These are phyloP conservation scores for Entonaema liquescens DNA, from an alignment of 495 filamentous ascomycete genomes.

Conservation along the genomic window DNA sequence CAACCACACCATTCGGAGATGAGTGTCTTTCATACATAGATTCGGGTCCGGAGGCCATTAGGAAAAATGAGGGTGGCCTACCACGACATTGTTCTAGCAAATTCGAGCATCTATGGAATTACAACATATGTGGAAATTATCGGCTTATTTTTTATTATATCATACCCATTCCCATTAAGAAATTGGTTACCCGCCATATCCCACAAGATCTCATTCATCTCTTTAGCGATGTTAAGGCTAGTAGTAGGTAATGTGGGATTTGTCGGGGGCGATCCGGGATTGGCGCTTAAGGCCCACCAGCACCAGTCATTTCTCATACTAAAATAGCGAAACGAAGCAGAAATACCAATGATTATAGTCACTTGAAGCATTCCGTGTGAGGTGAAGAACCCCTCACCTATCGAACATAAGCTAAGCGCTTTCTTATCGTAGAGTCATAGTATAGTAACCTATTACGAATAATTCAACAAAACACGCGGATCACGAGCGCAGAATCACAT, in stretches of 20 bases:
- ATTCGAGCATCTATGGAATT: neutral
- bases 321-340: constrained; percentile 7
- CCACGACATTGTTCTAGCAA: neutral
- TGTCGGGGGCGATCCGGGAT: constrained; percentile 16
- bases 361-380: neutral
- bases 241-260: constrained; percentile 32
- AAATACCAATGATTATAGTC: constrained; percentile 30
- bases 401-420: neutral
- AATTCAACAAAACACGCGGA: neutral
- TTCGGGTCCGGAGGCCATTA: constrained; percentile 1
- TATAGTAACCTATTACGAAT: constrained; percentile 1
- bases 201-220: constrained; percentile 6
- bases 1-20: constrained; percentile 9
- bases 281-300: constrained; percentile 25
- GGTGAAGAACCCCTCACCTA: constrained; percentile 19
- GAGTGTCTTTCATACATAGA: neutral
- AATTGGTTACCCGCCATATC: constrained; percentile 8
- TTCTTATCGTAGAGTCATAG: constrained; percentile 4
- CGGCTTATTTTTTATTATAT: neutral
- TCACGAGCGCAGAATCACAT: too few relatives aligned
- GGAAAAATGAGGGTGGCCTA: neutral
- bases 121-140: neutral
- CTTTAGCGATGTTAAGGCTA: constrained; percentile 14
- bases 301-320: neutral
- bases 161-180: neutral